Conservation (phyloP, 202 grass and related monocot genomes). For the Brachypodium distachyon region DNA sequence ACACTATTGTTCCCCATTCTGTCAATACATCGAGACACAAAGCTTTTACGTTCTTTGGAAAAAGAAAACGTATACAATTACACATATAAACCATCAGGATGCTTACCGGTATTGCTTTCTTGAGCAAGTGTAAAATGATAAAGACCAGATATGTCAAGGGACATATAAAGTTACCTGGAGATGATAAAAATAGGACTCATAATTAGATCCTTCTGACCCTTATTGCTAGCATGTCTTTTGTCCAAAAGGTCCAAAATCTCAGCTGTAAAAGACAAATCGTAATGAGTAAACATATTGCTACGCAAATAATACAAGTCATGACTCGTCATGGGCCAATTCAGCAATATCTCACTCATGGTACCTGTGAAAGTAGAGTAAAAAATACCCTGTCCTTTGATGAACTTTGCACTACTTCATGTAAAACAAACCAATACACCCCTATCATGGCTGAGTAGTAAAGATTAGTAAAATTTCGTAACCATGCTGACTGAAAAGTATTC, state of each 20-base stretch:
- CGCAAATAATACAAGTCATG: neutral
- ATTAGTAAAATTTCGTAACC: neutral
- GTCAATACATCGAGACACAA: neutral
- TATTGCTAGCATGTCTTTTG: neutral
- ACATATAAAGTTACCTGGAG: slow-evolving; percentile 1
- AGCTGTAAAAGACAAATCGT: neutral
- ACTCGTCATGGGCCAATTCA: neutral
- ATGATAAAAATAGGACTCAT: neutral
- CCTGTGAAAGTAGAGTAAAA: slow-evolving; percentile 14
- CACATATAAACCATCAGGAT: neutral
- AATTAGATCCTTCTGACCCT: neutral
- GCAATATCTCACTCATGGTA: neutral
- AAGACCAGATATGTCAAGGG: neutral
- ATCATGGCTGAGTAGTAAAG: neutral
- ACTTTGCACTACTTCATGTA: neutral
- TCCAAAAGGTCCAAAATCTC: neutral
- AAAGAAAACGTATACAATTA: neutral
- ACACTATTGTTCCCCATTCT: neutral
- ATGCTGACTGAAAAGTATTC: neutral
- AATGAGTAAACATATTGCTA: neutral
- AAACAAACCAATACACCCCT: neutral
- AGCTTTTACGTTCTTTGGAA: neutral
- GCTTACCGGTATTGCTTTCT: neutral
- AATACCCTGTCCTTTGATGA: neutral
- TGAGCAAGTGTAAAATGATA: neutral